Base-by-base conservation (phyloP, 164 flowering plant genomes). In the Platanus orientalis region DNA sequence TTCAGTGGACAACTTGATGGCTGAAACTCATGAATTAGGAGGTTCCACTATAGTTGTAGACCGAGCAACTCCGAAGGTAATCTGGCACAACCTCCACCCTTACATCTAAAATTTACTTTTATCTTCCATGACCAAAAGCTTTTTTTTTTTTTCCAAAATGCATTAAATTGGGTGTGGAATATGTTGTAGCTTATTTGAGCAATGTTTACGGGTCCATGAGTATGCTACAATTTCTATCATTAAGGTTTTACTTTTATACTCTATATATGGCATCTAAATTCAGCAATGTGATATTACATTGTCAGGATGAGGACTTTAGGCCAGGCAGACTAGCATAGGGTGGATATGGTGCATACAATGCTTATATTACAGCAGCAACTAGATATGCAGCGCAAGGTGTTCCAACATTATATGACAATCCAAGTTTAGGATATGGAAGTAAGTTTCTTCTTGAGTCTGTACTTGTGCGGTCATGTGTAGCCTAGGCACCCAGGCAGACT, bases 281-380 rank as follows among this genome's bases (percentile, higher is more conserved):
- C 5, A 32, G 20, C n/a, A 19, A 47, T 55, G n/a, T 27, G 25
- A 24, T 53, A 14, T 58, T 28, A 20, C 34, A 57, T 20, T 64
- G 24, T 53, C 79, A 95, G 96, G 97, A 92, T 60, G 97, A 89
- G 26, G 96, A 95, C 30, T 79, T 80, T 60, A 79, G 87, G 73
- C 92, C 87, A 17, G 79, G 75, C 69, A 86, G 93, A 78, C 67
- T 76, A 69, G n/a, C 68, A 34, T 79, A 69, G 45, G 82, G 94
- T 72, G 96, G 97, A 50, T 91, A 91, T 80, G 99, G 99, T 79
- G 99, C 97, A 23, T 95, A 95, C 65, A 84, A 86, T 82, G 92
- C 96, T 55, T 95, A 95, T 71, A 92, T 95, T 39, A 79, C 85
- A 65, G 92, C 94, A 60, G 92, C 99, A 29, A 95, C 99, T 61